phyloP scores from a whole-genome alignment of 208 protist species.

The Acanthamoeba triangularis region DNA sequence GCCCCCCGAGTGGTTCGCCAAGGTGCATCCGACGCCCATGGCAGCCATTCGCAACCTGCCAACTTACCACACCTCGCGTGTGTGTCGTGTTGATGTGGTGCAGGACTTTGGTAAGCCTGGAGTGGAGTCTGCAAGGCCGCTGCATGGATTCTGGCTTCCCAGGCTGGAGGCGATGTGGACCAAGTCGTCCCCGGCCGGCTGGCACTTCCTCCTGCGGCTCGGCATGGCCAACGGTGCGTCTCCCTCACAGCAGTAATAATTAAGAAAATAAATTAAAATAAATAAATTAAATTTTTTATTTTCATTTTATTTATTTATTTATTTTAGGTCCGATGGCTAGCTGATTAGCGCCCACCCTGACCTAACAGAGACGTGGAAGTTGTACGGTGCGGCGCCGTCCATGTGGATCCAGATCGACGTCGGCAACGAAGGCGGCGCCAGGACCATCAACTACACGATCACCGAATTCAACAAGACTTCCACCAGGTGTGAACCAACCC shows the following conservation, averaged over 20 bases:
- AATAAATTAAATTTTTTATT: too few relatives aligned
- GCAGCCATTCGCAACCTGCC: too few relatives aligned
- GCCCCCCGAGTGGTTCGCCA: not conserved
- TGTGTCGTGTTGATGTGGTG: not conserved
- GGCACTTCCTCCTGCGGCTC: conserved; percentile 12
- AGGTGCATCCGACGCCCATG: not conserved
- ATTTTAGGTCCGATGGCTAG: not conserved
- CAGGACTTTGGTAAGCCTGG: conserved; percentile 22
- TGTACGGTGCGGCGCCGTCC: conserved; percentile 7
- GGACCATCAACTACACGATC: not conserved
- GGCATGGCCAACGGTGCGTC: not conserved
- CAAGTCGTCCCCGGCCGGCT: not conserved
- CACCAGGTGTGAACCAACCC: not conserved
- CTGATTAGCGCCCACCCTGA: not conserved
- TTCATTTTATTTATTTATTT: too few relatives aligned
- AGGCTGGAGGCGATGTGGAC: not conserved
- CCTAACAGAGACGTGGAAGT: not conserved
- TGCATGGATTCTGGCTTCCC: not conserved
- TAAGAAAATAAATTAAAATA: too few relatives aligned
- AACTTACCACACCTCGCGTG: not conserved
- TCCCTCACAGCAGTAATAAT: not conserved
- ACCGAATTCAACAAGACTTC: conserved; percentile 2
- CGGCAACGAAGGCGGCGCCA: not conserved
- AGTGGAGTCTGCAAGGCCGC: not conserved
- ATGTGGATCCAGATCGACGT: conserved; percentile 35